Evolutionary conservation across 2,329 filamentous ascomycete species (phyloP), one percentile per base, ranked within the genome.

Genomic region (Venturiaceae sp.): DNA sequence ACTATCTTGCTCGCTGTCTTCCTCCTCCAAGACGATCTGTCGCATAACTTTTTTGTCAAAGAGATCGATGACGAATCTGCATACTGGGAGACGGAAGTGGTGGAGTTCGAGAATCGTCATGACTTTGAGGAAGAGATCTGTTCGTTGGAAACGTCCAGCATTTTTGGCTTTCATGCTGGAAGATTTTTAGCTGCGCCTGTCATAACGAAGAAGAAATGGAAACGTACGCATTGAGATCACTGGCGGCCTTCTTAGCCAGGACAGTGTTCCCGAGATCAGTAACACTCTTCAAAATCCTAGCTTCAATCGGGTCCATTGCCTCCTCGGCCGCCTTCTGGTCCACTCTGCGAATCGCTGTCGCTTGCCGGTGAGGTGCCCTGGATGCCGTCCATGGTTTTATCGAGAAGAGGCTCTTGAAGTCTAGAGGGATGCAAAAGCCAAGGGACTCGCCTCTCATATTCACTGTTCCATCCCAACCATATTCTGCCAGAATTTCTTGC

Each of bases 261-360:
- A 99, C 91, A 60, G 92, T 94, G 68, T 97, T 96, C 59, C 92
- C 90, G 60, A 99, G 80, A 66, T 96, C 92, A 14, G 89, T 84
- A 62, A 96, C 86, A 37, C 94, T 81, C 66, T 91, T 88, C 30
- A 97, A 74, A 52, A 97, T 92, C 55, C 87, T 87, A 55, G 83
- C 77, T 66, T 89, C 89, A 62, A 78, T 69, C 0, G 78, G 73
- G 77, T 95, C 78, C 9, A 75, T 65, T 6, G 33, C 19, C 23
- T 44, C 58, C 13, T 52, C 44, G 26, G 54, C 36, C 6, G 39
- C 54, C 23, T 41, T 44, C 14, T 47, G 16, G 13, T 50, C 30
- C 11, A 32, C 30, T 11, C 39, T 26, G 19, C 34, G 34, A 28
- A 32, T 30, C n/a, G 26, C 26, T 14, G 34, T 56, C 14, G 33